Percentiles rank a stretch among this genome's conserved stretches.
These are phyloP conservation scores for Rhodotorula sphaerocarpa DNA, from an alignment of 768 basidiomycete species.

Conservation along the genomic window DNA sequence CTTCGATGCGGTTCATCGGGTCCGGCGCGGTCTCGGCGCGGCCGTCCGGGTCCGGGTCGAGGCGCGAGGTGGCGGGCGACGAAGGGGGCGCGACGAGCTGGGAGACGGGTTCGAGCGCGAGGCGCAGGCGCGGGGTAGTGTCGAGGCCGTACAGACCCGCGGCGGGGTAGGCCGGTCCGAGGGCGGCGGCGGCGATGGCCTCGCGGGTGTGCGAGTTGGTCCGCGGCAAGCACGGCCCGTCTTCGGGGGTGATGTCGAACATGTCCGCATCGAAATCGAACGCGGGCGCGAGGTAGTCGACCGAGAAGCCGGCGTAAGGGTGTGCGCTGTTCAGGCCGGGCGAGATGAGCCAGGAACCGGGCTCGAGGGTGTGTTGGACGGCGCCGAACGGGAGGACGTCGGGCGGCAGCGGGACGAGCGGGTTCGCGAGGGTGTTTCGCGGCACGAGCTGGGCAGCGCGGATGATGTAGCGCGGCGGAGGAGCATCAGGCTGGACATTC, in stretches of 20 bases:
- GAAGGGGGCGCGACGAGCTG: neutral
- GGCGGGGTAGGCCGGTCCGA: neutral
- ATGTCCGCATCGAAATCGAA: conserved; percentile 3
- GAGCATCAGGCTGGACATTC: neutral
- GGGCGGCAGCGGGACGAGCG: neutral
- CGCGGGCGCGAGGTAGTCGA: conserved; percentile 11
- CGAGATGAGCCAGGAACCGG: conserved; percentile 5
- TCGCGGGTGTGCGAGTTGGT: neutral
- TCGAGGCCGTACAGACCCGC: neutral
- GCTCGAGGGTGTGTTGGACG: neutral
- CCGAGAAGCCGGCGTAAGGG: conserved; percentile 21
- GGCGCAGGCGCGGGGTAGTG: neutral
- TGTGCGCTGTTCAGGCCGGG: conserved; percentile 1
- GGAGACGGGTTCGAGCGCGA: conserved; percentile 8
- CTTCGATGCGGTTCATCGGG: neutral
- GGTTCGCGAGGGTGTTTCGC: neutral
- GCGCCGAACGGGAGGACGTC: conserved; percentile 7
- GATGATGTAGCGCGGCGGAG: conserved; percentile 1
- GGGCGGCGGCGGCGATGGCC: neutral
- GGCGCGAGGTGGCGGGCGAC: too few species aligned
- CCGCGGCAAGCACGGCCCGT: conserved; percentile 1
- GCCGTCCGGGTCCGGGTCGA: neutral
- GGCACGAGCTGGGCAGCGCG: conserved; percentile 10
- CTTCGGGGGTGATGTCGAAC: conserved; percentile 7
- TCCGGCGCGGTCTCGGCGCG: neutral